These are phyloP conservation scores for Pilasporangium apinafurcum DNA, from an alignment of 352 stramenopile genomes.

Conservation along the genomic window DNA sequence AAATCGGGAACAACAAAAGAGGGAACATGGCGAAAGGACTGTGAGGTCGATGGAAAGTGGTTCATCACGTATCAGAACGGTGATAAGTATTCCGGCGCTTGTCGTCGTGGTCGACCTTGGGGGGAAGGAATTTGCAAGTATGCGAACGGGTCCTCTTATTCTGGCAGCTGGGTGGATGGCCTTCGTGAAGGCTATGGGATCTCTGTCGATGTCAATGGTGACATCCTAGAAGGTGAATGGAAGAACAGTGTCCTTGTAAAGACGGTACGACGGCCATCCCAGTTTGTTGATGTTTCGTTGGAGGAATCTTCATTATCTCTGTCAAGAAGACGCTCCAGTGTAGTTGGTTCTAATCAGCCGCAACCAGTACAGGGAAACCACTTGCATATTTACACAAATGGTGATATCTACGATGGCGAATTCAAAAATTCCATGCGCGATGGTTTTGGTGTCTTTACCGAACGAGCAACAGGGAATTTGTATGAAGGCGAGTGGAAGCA, in stretches of 20 bases:
- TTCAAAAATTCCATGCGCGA: slow-evolving; percentile 40
- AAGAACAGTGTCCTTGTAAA: slow-evolving; percentile 62
- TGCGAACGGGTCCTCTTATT: slow-evolving; percentile 87
- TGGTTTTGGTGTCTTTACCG: slow-evolving; percentile 55
- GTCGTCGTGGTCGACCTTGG: slow-evolving; percentile 51
- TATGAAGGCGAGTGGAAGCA: slow-evolving; percentile 71
- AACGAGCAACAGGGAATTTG: slow-evolving; percentile 46
- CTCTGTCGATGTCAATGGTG: slow-evolving; percentile 48
- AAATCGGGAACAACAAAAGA: slow-evolving; percentile 59
- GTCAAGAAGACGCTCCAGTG: too few relatives aligned
- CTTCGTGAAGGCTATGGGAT: slow-evolving; percentile 72
- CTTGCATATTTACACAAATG: slow-evolving; percentile 46
- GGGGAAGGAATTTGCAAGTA: slow-evolving; percentile 87
- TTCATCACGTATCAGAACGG: slow-evolving; percentile 62
- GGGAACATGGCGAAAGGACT: slow-evolving; percentile 56
- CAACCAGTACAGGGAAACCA: slow-evolving; percentile 28
- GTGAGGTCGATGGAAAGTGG: slow-evolving; percentile 57
- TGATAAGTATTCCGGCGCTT: slow-evolving; percentile 73
- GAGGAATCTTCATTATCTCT: too few relatives aligned
- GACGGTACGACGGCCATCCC: slow-evolving; percentile 23
- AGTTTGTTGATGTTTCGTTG: slow-evolving; percentile 63
- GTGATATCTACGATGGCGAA: slow-evolving; percentile 69
- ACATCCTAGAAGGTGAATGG: slow-evolving; percentile 69
- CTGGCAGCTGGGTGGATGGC: slow-evolving; percentile 74
- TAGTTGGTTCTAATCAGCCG: slow-evolving; percentile 3